These are phyloP conservation scores for Mimosa bimucronata DNA, from an alignment of 306 rosid genomes.

Conservation along the genomic window DNA sequence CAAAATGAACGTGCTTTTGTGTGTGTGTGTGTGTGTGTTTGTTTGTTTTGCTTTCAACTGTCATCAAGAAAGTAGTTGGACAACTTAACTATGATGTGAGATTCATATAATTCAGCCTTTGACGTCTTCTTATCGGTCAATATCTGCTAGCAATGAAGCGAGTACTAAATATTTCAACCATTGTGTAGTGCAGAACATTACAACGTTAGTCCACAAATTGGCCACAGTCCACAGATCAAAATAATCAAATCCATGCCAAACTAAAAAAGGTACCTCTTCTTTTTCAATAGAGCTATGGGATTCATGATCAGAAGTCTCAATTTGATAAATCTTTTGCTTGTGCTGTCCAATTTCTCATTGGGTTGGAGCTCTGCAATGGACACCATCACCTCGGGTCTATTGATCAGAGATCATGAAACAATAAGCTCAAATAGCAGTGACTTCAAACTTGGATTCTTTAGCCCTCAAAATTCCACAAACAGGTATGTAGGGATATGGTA, in stretches of 20 bases:
- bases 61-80: too few species aligned
- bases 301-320: neutral
- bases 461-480: neutral
- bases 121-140: too few species aligned
- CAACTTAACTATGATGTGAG: too few species aligned
- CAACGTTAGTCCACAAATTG: too few species aligned
- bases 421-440: neutral
- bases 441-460: neutral
- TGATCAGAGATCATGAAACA: neutral
- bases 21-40: too few species aligned
- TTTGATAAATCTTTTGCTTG: neutral
- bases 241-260: neutral
- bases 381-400: neutral
- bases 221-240: too few species aligned
- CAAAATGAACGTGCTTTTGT: too few species aligned
- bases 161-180: too few species aligned
- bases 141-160: too few species aligned
- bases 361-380: neutral
- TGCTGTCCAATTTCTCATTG: neutral
- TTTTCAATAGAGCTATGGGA: conserved; percentile 1
- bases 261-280: neutral
- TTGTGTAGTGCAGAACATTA: too few species aligned
- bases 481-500: neutral
- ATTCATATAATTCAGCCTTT: too few species aligned
- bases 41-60: too few species aligned